Evolutionary conservation across 257 asterid species (phyloP), one percentile per base, ranked within the genome.

Genomic region (Echium plantagineum): DNA sequence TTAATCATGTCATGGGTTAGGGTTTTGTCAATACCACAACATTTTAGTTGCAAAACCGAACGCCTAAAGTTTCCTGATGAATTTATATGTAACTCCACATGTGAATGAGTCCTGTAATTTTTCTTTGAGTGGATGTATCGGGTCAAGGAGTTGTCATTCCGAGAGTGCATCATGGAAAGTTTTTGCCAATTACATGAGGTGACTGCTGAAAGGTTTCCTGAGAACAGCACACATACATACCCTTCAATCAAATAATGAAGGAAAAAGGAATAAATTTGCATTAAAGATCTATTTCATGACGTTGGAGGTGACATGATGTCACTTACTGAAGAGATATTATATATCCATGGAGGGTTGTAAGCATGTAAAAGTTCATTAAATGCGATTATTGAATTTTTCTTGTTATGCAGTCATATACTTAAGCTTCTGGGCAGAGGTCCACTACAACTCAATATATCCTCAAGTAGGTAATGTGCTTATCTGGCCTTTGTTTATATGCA

Each of bases 341-440:
- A 28, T 28, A 28, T 28, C 32, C 32, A 4, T 28, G 32, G 32
- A 28, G 32, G 32, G 32, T 28, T 28, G 26, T 24, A 28, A 2
- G 7, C 32, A 28, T 20, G 32, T 55, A n/a, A 20, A 24, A 2
- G 31, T 6, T 55, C 26, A 20, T 21, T 35, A 35, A 42, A 18
- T 53, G 57, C 19, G n/a, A n/a, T 56, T 28, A 56, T 56, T 1
- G 4, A 21, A 22, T 56, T 56, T 28, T 56, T 46, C 9, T 61
- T 42, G 58, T 61, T 5, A 21, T 73, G 81, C 94, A 93, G 99
- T 84, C 51, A 78, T 89, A 63, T 78, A 74, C 70, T 72, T 93
- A 74, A 93, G 98, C 65, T 91, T 91, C 72, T 91, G 98, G 98
- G 95, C 98, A 5, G 98, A 91, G 81, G 98, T 91, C 57, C 98